Evolutionary conservation across 2,329 filamentous ascomycete genomes (phyloP).

Genomic region (Colletotrichum destructivum): DNA sequence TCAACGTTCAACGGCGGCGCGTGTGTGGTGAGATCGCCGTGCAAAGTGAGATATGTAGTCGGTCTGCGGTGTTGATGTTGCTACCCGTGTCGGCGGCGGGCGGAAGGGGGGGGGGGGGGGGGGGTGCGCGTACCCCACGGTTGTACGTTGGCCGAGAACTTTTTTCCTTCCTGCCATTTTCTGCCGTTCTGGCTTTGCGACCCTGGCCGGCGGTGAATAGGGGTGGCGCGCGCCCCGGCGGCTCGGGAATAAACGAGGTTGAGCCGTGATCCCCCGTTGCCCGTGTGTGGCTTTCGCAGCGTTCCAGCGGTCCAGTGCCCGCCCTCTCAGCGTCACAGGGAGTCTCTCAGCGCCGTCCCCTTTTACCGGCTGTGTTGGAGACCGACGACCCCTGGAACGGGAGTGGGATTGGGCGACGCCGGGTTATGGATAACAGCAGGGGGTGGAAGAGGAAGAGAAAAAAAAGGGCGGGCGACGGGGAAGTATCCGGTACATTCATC

Average conservation of each 20-base stretch:
- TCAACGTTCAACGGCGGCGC: slow-evolving; percentile 3
- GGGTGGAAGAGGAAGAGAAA: slow-evolving; percentile 27
- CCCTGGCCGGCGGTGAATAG: slow-evolving; percentile 32
- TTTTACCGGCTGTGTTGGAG: slow-evolving; percentile 12
- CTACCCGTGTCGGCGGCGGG: slow-evolving; percentile 30
- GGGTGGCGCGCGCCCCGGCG: slow-evolving; percentile 33
- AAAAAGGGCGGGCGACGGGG: slow-evolving; percentile 4
- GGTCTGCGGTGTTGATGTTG: slow-evolving; percentile 29
- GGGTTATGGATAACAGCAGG: slow-evolving; percentile 41
- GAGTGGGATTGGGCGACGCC: slow-evolving; percentile 32
- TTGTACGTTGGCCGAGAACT: slow-evolving; percentile 18
- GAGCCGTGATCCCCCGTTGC: slow-evolving; percentile 31
- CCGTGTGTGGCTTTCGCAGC: slow-evolving; percentile 1
- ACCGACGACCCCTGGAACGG: slow-evolving; percentile 15
- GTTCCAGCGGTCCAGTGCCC: background rate
- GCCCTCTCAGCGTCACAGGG: background rate
- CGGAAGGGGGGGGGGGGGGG: background rate
- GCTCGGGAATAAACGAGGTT: slow-evolving; percentile 42
- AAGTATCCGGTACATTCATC: slow-evolving; percentile 8
- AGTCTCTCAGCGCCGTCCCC: background rate
- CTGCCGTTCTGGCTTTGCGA: slow-evolving; percentile 4
- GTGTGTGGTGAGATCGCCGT: slow-evolving; percentile 17
- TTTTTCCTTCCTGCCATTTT: slow-evolving; percentile 31
- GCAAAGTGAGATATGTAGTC: slow-evolving; percentile 26
- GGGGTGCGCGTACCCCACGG: slow-evolving; percentile 32